A percentile compares a stretch with the other conserved stretches of the same genome.
Conservation (phyloP, 805 yeast genomes). For the Lipomyces chichibuensis region DNA sequence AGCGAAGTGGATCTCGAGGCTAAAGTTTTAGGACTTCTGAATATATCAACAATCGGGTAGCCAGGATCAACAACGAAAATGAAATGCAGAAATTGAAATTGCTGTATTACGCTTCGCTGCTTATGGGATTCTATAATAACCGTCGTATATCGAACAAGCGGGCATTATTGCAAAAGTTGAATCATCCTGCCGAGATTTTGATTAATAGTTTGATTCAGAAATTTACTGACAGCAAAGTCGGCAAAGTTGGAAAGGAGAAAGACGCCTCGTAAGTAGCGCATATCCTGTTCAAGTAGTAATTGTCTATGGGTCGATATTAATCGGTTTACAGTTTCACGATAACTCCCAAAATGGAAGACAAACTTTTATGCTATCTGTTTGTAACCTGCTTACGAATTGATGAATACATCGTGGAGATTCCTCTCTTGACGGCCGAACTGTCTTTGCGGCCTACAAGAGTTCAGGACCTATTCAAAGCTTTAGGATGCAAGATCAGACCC, state of each 20-base stretch:
- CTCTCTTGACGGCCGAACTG: slow-evolving; percentile 83
- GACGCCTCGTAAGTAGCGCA: slow-evolving; percentile 13
- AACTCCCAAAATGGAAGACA: slow-evolving; percentile 89
- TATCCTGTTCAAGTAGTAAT: background rate
- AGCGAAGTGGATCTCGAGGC: background rate
- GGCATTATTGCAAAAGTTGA: slow-evolving; percentile 57
- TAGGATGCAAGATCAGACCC: slow-evolving; percentile 79
- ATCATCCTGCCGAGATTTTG: slow-evolving; percentile 71
- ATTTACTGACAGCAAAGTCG: slow-evolving; percentile 68
- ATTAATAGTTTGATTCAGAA: slow-evolving; percentile 71
- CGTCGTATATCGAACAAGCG: slow-evolving; percentile 66
- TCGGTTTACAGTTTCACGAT: slow-evolving; percentile 55
- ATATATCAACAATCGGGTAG: slow-evolving; percentile 40
- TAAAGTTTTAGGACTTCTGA: slow-evolving; percentile 13
- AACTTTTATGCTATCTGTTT: slow-evolving; percentile 75
- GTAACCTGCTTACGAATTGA: slow-evolving; percentile 75
- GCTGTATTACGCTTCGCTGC: slow-evolving; percentile 75
- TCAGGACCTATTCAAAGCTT: slow-evolving; percentile 64
- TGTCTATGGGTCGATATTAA: slow-evolving; percentile 46
- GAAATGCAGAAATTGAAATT: slow-evolving; percentile 65
- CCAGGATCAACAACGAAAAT: slow-evolving; percentile 48
- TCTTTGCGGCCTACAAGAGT: slow-evolving; percentile 60
- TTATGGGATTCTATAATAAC: slow-evolving; percentile 77
- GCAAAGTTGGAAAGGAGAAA: slow-evolving; percentile 41
- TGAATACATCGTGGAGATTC: slow-evolving; percentile 70